A percentile compares a stretch with the other conserved stretches of the same genome.
Evolutionary conservation across 331 rosid species (phyloP).

Genomic region (Telfairia occidentalis): DNA sequence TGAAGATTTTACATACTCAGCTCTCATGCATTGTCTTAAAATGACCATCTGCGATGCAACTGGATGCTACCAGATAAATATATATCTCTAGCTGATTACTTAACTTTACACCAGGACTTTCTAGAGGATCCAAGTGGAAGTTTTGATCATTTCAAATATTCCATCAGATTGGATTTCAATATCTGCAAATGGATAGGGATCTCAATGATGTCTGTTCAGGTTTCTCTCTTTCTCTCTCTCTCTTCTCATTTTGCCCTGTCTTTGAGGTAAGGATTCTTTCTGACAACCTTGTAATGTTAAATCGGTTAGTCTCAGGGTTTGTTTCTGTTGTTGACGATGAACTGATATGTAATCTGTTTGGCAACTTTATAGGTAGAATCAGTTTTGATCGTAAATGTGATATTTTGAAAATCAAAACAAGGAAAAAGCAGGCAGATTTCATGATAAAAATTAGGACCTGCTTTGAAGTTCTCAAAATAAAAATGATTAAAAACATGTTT

Average conservation of each 20-base stretch:
- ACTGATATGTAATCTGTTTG: background rate
- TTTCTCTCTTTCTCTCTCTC: constrained; percentile 22
- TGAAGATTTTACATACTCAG: constrained; percentile 9
- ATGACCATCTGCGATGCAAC: background rate
- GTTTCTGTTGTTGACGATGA: constrained; percentile 56
- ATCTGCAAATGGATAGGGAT: constrained; percentile 72
- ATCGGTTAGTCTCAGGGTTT: constrained; percentile 36
- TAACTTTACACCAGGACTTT: constrained; percentile 48
- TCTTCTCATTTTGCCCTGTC: constrained; percentile 5
- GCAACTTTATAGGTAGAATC: background rate
- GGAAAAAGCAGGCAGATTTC: background rate
- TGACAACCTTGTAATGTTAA: background rate
- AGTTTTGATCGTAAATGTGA: background rate
- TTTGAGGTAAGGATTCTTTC: background rate
- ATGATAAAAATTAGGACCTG: background rate
- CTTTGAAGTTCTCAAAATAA: background rate
- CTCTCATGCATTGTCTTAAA: background rate
- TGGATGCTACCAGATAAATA: background rate
- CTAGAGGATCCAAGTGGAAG: constrained; percentile 58
- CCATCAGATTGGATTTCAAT: constrained; percentile 46
- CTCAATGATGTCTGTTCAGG: constrained; percentile 54
- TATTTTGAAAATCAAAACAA: background rate
- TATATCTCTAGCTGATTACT: constrained; percentile 13
- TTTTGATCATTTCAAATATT: constrained; percentile 51
- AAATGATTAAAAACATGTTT: background rate